phyloP scores from a whole-genome alignment of 148 eudicot species.

The Spergularia bocconei region DNA sequence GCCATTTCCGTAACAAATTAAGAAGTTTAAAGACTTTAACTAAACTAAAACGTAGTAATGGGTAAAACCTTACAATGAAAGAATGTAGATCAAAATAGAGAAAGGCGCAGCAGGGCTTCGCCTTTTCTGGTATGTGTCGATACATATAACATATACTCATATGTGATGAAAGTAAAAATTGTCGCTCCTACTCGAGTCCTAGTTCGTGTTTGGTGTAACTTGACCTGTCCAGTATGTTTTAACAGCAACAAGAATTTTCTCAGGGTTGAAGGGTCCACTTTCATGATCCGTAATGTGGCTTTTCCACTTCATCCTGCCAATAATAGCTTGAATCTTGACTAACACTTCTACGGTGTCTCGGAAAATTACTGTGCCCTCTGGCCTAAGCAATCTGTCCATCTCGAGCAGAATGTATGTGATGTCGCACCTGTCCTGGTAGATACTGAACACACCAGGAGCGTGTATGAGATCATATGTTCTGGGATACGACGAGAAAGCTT shows the following conservation, averaged over 20 bases:
- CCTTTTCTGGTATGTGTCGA: no score
- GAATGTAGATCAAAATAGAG: no score
- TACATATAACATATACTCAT: no score
- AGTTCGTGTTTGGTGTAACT: conserved; percentile 27
- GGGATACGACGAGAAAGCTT: conserved; percentile 89
- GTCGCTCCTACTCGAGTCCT: background rate
- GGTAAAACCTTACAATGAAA: no score
- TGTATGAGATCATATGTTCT: conserved; percentile 93
- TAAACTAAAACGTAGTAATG: no score
- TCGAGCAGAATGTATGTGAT: conserved; percentile 67
- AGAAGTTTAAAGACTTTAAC: no score
- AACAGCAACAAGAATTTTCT: conserved; percentile 66
- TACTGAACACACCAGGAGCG: conserved; percentile 68
- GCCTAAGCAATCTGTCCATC: conserved; percentile 82
- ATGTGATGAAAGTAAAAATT: no score
- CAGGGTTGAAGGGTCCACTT: conserved; percentile 74
- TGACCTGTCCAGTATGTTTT: conserved; percentile 82
- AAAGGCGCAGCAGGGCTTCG: no score
- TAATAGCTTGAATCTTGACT: conserved; percentile 52
- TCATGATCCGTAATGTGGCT: conserved; percentile 67
- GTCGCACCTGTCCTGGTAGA: conserved; percentile 79
- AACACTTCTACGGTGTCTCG: conserved; percentile 69
- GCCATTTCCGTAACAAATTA: no score
- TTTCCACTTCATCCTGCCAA: conserved; percentile 70
- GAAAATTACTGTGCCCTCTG: conserved; percentile 76